Evolutionary conservation across 169 alveolate species (phyloP).

Genomic region (Cryptosporidium ubiquitum): DNA sequence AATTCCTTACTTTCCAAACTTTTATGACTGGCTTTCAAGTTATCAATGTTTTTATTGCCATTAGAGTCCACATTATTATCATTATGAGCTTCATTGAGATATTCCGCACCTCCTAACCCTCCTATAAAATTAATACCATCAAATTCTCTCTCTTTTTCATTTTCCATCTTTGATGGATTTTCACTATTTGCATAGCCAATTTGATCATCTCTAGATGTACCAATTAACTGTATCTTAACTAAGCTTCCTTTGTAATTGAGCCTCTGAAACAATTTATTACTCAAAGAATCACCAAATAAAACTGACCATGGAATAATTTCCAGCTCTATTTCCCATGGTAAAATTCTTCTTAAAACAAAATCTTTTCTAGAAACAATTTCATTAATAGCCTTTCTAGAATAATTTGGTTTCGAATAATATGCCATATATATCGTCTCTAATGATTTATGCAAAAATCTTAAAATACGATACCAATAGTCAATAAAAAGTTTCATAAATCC

Average conservation of each 20-base stretch:
- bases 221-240: background rate
- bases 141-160: background rate
- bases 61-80: background rate
- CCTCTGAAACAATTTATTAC: background rate
- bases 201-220: background rate
- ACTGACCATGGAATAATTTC: constrained; percentile 36
- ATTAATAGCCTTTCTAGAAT: background rate
- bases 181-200: background rate
- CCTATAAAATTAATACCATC: background rate
- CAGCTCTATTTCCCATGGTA: constrained; percentile 58
- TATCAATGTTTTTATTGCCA: background rate
- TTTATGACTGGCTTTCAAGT: background rate
- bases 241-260: constrained; percentile 14
- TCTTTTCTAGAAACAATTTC: constrained; percentile 15
- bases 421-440: constrained; percentile 31
- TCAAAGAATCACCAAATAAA: constrained; percentile 29
- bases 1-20: background rate
- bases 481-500: background rate
- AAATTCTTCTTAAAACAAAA: background rate
- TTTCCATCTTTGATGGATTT: background rate
- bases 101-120: background rate
- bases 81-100: background rate
- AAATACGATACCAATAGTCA: constrained; percentile 15
- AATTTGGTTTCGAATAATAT: constrained; percentile 44
- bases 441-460: constrained; percentile 6